phyloP scores from a whole-genome alignment of 2,329 filamentous ascomycete genomes.

The Huntiella omanensis region DNA sequence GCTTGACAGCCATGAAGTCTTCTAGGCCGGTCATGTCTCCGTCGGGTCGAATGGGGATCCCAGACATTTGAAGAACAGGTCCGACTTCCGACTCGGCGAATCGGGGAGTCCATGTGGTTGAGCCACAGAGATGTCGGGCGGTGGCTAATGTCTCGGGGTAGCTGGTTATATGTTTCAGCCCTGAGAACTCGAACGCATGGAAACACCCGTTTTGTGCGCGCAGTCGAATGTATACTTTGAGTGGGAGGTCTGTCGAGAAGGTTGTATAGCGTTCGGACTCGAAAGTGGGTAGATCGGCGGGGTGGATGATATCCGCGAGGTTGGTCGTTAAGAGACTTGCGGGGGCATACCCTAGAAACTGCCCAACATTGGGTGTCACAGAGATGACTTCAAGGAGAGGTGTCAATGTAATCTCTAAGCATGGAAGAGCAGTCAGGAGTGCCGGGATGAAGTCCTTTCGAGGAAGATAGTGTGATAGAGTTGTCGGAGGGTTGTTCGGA shows the following conservation, averaged over 20 bases:
- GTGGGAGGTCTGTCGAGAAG: constrained; percentile 58
- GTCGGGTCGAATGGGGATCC: no score
- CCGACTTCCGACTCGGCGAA: no score
- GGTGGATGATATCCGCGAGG: constrained; percentile 67
- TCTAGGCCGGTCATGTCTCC: no score
- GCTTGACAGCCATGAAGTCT: no score
- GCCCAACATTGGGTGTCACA: constrained; percentile 59
- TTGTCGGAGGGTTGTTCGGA: no score
- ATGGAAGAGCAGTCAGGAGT: constrained; percentile 11
- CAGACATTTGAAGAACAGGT: no score
- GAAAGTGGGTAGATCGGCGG: constrained; percentile 68
- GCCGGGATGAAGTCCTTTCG: constrained; percentile 5
- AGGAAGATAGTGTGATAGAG: not conserved
- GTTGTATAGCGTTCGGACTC: constrained; percentile 77
- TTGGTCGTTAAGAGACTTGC: constrained; percentile 56
- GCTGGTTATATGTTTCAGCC: constrained; percentile 49
- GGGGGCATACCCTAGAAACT: constrained; percentile 55
- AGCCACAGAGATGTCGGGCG: not conserved
- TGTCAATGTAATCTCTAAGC: constrained; percentile 49
- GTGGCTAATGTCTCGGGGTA: not conserved
- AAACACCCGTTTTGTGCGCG: constrained; percentile 54
- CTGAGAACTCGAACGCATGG: constrained; percentile 75
- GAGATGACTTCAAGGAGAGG: constrained; percentile 70
- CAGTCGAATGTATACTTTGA: constrained; percentile 78
- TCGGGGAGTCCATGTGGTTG: not conserved